These are phyloP conservation scores for Saururus chinensis DNA, from an alignment of 164 flowering plant species.

Conservation along the genomic window DNA sequence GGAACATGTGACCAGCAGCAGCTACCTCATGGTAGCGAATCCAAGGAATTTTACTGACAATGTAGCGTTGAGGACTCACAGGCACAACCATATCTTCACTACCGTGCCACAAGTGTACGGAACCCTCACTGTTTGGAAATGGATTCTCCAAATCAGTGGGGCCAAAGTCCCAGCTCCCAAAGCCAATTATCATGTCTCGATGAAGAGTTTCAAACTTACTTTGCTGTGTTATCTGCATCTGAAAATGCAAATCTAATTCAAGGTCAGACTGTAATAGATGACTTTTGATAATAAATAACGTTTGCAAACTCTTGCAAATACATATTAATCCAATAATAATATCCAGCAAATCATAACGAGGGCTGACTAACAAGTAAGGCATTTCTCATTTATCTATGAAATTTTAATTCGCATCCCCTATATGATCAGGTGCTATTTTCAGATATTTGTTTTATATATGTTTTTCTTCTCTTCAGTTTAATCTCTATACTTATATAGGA, in stretches of 20 bases:
- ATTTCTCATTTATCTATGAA: background rate
- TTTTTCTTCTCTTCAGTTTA: no score
- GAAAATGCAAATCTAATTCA: conserved; percentile 4
- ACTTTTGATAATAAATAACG: background rate
- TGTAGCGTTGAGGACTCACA: conserved; percentile 34
- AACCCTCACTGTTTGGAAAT: conserved; percentile 44
- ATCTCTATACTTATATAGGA: background rate
- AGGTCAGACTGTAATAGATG: background rate
- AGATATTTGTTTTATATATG: background rate
- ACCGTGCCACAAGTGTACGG: conserved; percentile 77
- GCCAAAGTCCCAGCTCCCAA: conserved; percentile 66
- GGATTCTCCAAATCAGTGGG: conserved; percentile 57
- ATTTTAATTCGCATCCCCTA: background rate
- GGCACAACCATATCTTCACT: conserved; percentile 54
- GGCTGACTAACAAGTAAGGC: no score
- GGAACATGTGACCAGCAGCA: conserved; percentile 51
- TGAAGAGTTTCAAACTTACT: conserved; percentile 47
- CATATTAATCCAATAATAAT: no score
- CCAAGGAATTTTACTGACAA: conserved; percentile 53
- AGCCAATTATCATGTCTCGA: conserved; percentile 46
- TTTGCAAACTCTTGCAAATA: no score
- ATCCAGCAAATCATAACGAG: no score
- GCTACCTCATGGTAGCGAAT: conserved; percentile 58
- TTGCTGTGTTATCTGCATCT: conserved; percentile 56
- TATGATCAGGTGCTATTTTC: no score